Evolutionary conservation across 768 basidiomycete genomes (phyloP).

Genomic region (Leccinum uliginosum): DNA sequence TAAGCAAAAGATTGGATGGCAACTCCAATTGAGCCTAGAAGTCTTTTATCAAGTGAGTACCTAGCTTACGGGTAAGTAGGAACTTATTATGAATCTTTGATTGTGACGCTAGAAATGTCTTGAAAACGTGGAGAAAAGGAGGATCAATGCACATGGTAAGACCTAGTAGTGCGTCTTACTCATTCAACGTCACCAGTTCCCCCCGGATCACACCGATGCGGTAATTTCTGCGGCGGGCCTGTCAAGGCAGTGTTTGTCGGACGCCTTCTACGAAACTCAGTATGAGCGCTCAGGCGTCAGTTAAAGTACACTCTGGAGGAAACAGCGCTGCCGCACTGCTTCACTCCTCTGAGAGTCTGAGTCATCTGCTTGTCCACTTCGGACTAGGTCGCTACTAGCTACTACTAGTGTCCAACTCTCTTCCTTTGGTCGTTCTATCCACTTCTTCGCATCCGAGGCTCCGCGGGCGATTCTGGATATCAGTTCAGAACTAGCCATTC

Average conservation of each 20-base stretch:
- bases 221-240: background rate
- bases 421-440: background rate
- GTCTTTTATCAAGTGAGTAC: too few relatives aligned
- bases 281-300: background rate
- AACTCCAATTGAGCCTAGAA: too few relatives aligned
- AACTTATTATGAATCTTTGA: too few relatives aligned
- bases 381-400: too few relatives aligned
- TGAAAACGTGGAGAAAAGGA: background rate
- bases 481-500: background rate
- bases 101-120: background rate
- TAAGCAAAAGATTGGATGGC: background rate
- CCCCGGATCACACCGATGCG: background rate
- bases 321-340: background rate
- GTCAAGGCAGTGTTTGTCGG: background rate
- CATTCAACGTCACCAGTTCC: background rate
- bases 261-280: background rate
- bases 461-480: background rate
- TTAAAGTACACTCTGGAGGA: background rate
- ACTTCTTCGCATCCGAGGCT: background rate
- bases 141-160: background rate
- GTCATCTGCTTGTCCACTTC: background rate
- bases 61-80: background rate
- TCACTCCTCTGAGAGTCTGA: background rate
- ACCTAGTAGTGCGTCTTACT: background rate
- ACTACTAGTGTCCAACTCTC: background rate